Conservation (phyloP, 2,329 filamentous ascomycete genomes). For the Rasamsonia emersonii region DNA sequence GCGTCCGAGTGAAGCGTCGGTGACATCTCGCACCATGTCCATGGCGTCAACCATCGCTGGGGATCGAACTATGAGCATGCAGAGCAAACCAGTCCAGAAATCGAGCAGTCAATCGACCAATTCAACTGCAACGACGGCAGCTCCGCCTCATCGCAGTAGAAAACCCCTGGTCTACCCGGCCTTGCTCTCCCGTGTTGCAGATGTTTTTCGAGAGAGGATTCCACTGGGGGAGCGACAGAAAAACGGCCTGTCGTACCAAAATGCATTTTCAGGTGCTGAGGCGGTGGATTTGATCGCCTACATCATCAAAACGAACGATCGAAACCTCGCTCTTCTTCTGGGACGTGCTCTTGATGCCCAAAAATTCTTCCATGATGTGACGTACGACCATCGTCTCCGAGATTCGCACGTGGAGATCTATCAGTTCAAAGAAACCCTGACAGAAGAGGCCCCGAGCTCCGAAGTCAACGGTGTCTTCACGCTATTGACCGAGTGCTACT, state of each 20-base stretch:
- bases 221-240: conserved; percentile 81
- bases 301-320: conserved; percentile 93
- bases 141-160: conserved; percentile 54
- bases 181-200: conserved; percentile 82
- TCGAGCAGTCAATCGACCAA: conserved; percentile 44
- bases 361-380: conserved; percentile 99
- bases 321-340: conserved; percentile 83
- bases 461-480: conserved; percentile 95
- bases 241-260: conserved; percentile 95
- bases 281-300: conserved; percentile 92
- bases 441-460: conserved; percentile 59
- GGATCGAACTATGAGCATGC: conserved; percentile 52
- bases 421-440: conserved; percentile 87
- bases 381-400: conserved; percentile 89
- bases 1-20: conserved; percentile 36
- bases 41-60: conserved; percentile 66
- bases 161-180: conserved; percentile 90
- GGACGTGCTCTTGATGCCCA: conserved; percentile 91
- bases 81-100: conserved; percentile 44
- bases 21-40: conserved; percentile 64
- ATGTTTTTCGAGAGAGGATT: conserved; percentile 86
- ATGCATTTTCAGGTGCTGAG: conserved; percentile 90
- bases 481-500: conserved; percentile 92
- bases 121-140: conserved; percentile 47
- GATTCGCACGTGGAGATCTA: conserved; percentile 95